A percentile compares a stretch with the other conserved stretches of the same genome.
Evolutionary conservation across 2,329 filamentous ascomycete genomes (phyloP).

Genomic region (Colletotrichum truncatum): DNA sequence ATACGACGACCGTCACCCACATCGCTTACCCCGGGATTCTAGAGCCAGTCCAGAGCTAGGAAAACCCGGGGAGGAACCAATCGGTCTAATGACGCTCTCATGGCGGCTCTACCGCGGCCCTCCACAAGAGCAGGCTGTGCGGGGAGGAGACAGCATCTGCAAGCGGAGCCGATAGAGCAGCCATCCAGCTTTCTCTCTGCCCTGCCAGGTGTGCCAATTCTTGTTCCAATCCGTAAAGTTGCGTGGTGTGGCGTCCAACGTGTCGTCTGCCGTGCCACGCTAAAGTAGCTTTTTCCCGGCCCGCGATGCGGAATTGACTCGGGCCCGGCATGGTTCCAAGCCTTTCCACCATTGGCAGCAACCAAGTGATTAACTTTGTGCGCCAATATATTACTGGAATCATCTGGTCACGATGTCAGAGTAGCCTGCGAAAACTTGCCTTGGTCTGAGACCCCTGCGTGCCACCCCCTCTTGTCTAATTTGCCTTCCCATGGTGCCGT

Average conservation of each 20-base stretch:
- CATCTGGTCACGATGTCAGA: neutral
- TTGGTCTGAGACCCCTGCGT: neutral
- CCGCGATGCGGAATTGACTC: neutral
- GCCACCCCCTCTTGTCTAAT: neutral
- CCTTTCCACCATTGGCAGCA: neutral
- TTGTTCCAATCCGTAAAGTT: slow-evolving; percentile 5
- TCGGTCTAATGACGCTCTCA: neutral
- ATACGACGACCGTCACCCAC: slow-evolving; percentile 20
- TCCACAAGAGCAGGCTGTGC: neutral
- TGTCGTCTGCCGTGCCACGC: slow-evolving; percentile 11
- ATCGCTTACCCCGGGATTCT: neutral
- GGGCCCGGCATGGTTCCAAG: neutral
- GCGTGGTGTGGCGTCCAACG: slow-evolving; percentile 23
- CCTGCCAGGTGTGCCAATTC: neutral
- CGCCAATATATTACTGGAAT: neutral
- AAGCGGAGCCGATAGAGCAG: neutral
- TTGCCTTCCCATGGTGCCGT: neutral
- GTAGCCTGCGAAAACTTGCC: neutral
- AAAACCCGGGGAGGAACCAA: neutral
- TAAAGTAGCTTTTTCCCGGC: neutral
- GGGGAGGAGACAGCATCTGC: neutral
- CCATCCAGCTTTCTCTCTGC: neutral
- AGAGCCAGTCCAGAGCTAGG: neutral
- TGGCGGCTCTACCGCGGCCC: slow-evolving; percentile 9
- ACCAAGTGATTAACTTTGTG: neutral